Percentiles rank a stretch among this genome's conserved stretches.
Evolutionary conservation across 768 basidiomycete genomes (phyloP).

Genomic region (Udeniomyces megalosporus): DNA sequence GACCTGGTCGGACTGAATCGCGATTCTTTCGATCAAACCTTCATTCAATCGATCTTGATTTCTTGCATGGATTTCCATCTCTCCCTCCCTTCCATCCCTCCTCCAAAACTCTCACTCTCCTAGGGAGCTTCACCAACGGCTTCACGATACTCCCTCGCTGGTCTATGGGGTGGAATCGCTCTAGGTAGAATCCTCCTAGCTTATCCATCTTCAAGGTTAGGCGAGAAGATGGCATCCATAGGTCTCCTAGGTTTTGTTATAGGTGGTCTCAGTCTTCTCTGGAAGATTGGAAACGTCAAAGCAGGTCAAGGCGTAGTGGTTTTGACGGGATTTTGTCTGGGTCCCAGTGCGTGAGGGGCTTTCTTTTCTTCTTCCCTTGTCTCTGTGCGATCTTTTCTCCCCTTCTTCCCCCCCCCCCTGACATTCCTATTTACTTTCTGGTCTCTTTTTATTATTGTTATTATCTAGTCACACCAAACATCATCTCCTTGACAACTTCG

Average conservation of each 20-base stretch:
- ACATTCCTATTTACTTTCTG: too few species aligned
- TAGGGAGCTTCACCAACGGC: too few species aligned
- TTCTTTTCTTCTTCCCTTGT: not conserved
- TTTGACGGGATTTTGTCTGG: not conserved
- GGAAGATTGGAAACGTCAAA: not conserved
- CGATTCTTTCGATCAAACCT: too few species aligned
- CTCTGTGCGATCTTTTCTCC: not conserved
- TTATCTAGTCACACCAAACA: conserved; percentile 2
- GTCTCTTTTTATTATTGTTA: too few species aligned
- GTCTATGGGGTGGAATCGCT: not conserved
- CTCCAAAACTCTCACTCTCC: not conserved
- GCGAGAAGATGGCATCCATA: not conserved
- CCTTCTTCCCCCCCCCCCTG: too few species aligned
- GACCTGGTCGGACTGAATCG: too few species aligned
- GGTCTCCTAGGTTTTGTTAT: not conserved
- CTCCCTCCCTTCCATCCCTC: not conserved
- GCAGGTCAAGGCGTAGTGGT: not conserved
- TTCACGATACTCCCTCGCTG: too few species aligned
- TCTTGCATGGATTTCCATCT: not conserved
- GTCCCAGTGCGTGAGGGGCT: not conserved
- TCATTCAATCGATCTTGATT: too few species aligned
- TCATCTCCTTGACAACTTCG: conserved; percentile 1
- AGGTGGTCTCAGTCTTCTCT: not conserved
- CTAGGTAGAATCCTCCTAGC: conserved; percentile 1
- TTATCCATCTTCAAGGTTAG: not conserved